Evolutionary conservation across 768 basidiomycete genomes (phyloP).

Genomic region (Lactarius deliciosus): DNA sequence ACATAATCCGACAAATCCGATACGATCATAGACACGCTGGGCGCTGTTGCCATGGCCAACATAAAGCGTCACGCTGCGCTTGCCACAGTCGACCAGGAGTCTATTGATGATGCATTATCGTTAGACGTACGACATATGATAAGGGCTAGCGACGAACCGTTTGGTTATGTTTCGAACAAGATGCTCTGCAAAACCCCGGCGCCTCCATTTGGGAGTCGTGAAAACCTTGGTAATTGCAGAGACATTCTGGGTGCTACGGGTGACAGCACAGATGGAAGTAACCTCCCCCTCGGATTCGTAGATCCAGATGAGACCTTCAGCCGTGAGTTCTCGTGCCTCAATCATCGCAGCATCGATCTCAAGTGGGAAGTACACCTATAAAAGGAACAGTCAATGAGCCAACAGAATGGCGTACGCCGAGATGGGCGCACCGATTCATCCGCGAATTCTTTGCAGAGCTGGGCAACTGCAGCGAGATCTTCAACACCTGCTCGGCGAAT

Average conservation of each 20-base stretch:
- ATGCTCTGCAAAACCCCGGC: conserved; percentile 50
- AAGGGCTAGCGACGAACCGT: conserved; percentile 36
- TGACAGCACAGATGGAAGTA: conserved; percentile 54
- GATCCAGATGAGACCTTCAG: conserved; percentile 52
- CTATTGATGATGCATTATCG: conserved; percentile 34
- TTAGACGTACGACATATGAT: conserved; percentile 25
- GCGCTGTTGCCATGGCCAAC: conserved; percentile 54
- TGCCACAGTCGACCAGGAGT: conserved; percentile 44
- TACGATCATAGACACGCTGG: conserved; percentile 51
- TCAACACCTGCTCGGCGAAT: conserved; percentile 41
- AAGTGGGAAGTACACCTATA: conserved; percentile 49
- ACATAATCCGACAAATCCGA: conserved; percentile 51
- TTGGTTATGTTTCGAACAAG: conserved; percentile 50
- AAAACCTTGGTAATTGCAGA: conserved; percentile 60
- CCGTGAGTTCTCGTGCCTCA: conserved; percentile 50
- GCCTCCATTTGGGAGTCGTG: conserved; percentile 47
- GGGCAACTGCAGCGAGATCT: conserved; percentile 44
- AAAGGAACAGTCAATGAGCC: conserved; percentile 4
- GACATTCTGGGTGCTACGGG: conserved; percentile 50
- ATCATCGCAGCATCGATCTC: conserved; percentile 39
- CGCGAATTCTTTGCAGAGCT: conserved; percentile 52
- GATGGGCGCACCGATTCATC: conserved; percentile 47
- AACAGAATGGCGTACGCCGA: not conserved
- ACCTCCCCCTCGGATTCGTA: conserved; percentile 45
- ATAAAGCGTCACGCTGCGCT: conserved; percentile 52